Percentiles rank a stretch among this genome's conserved stretches.
Conservation (phyloP, 2,329 filamentous ascomycete species). For the Pseudogymnoascus sp. region DNA sequence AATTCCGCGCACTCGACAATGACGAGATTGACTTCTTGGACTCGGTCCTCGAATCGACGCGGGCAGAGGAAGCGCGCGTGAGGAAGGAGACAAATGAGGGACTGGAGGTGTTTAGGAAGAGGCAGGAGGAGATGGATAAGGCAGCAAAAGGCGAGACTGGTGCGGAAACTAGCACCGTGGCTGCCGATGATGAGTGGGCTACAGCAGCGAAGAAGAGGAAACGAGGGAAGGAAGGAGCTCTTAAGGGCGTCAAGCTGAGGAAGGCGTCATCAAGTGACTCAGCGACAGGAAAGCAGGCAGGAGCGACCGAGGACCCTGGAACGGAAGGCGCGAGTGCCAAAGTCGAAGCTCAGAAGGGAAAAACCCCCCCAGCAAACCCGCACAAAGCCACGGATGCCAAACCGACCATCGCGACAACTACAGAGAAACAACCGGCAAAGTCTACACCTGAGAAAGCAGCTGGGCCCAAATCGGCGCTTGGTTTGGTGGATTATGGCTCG, state of each 20-base stretch:
- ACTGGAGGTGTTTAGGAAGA: conserved; percentile 47
- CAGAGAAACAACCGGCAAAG: not conserved
- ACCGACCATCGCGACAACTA: not conserved
- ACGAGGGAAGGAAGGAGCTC: conserved; percentile 30
- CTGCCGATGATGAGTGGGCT: conserved; percentile 31
- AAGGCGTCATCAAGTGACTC: conserved; percentile 19
- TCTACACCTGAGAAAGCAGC: not conserved
- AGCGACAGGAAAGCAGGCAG: not conserved
- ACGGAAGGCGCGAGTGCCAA: not conserved
- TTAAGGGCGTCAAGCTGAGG: conserved; percentile 28
- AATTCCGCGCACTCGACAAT: conserved; percentile 70
- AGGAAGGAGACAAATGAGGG: conserved; percentile 50
- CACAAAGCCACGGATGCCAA: not conserved
- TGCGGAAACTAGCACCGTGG: conserved; percentile 12
- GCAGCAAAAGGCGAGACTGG: conserved; percentile 17
- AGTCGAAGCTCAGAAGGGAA: conserved; percentile 4
- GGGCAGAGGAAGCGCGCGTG: conserved; percentile 47
- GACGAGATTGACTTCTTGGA: conserved; percentile 73
- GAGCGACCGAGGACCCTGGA: not conserved
- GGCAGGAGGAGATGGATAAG: conserved; percentile 36
- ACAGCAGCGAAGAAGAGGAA: conserved; percentile 34
- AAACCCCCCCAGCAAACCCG: not conserved
- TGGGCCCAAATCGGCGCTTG: conserved; percentile 21
- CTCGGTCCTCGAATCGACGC: conserved; percentile 43
- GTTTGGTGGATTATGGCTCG: conserved; percentile 50